These are phyloP conservation scores for Bigelowiella natans DNA, from an alignment of 78 protist genomes.

Conservation along the genomic window DNA sequence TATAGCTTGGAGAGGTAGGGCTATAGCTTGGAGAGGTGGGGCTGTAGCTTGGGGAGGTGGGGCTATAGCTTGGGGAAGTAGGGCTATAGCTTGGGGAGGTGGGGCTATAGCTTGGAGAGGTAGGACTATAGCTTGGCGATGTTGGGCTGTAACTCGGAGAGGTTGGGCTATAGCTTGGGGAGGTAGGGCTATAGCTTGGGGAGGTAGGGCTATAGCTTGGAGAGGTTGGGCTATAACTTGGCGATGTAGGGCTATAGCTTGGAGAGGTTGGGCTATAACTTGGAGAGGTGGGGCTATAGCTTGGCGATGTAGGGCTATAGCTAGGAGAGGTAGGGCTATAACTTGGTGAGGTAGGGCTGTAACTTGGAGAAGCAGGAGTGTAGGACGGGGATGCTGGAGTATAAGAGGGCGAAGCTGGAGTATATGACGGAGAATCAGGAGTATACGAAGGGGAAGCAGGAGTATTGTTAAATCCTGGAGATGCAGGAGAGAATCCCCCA, in stretches of 20 bases:
- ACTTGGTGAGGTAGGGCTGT: conserved; percentile 30
- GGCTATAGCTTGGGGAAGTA: neutral
- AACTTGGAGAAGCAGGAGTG: conserved; percentile 32
- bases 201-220: conserved; percentile 30
- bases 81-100: neutral
- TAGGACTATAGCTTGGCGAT: neutral
- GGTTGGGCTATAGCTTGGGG: neutral
- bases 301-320: conserved; percentile 43
- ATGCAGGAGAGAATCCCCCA: neutral
- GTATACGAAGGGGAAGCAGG: conserved; percentile 60
- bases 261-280: conserved; percentile 13
- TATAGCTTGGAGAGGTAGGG: too few species aligned
- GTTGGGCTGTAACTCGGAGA: conserved; percentile 16
- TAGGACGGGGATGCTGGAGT: conserved; percentile 8
- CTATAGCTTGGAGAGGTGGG: neutral
- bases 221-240: conserved; percentile 30
- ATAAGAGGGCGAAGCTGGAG: conserved; percentile 38
- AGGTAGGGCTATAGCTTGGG: neutral
- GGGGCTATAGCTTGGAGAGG: neutral
- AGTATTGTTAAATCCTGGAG: conserved; percentile 34
- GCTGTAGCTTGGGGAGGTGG: neutral
- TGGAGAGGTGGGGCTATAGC: conserved; percentile 15
- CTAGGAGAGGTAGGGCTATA: conserved; percentile 28
- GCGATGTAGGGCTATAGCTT: neutral
- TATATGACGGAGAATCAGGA: conserved; percentile 65